A percentile compares a stretch with the other conserved stretches of the same genome.
Evolutionary conservation across 345 rosid genomes (phyloP).

Genomic region (Acer saccharum): DNA sequence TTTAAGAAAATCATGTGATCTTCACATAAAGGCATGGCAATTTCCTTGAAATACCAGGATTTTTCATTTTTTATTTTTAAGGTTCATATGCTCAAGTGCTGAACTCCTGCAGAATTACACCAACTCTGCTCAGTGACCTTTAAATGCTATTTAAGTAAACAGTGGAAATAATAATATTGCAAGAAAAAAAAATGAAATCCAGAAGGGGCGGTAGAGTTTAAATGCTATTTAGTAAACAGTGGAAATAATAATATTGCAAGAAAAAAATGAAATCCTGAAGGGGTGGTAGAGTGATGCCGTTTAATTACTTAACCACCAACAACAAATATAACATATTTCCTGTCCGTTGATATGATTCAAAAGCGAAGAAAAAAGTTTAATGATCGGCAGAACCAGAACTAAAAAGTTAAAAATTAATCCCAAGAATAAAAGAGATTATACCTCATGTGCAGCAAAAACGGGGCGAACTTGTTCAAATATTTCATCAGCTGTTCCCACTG

Average conservation of each 20-base stretch:
- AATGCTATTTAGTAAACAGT: not conserved
- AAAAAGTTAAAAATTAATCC: not conserved
- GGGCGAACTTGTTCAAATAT: conserved; percentile 76
- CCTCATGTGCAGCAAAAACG: conserved; percentile 60
- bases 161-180: not conserved
- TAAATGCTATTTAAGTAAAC: not conserved
- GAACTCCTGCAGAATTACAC: conserved; percentile 25
- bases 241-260: not conserved
- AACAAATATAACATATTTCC: not conserved
- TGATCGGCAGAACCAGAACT: not conserved
- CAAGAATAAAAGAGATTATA: conserved; percentile 19
- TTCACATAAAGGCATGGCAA: not conserved
- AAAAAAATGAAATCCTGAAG: not conserved
- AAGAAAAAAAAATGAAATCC: not conserved
- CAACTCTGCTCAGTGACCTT: conserved; percentile 8
- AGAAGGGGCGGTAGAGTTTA: not conserved
- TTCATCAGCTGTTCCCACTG: conserved; percentile 81
- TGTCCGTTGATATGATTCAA: not conserved
- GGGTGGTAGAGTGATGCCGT: not conserved
- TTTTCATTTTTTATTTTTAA: not conserved
- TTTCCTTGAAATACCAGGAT: conserved; percentile 1
- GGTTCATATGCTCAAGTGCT: conserved; percentile 21
- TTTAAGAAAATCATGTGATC: not conserved
- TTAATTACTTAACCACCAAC: too few relatives aligned
- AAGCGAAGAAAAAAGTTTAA: not conserved